Base-by-base conservation (phyloP, 129 eudicot species). In the Lactuca saligna region DNA sequence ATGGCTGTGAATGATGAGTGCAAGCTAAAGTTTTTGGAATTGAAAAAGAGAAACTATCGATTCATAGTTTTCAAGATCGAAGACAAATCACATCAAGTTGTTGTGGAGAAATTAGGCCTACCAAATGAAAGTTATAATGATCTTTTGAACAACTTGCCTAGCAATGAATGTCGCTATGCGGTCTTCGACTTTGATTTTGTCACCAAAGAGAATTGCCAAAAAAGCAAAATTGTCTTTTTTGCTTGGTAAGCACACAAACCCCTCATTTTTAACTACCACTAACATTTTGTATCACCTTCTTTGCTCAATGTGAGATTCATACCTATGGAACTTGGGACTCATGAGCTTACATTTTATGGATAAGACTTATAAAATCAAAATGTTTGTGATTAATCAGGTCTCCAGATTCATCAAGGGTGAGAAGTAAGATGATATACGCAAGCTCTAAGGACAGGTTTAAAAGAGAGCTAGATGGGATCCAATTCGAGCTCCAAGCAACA, bases 371-470 rank as follows among this genome's bases (percentile, higher is more conserved):
- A 38, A 38, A 7, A 34, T 10, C 7, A 67, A 50, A 51, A n/a
- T 9, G 65, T 70, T 44, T 66, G 20, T 53, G 37, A 35, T 35
- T 25, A 25, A 25, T 20, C 38, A 82, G 87, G 87, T 56, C 79
- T 32, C 87, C 83, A 0, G 83, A 82, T 20, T 57, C 83, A 68
- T 70, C 86, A 66, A 74, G 66, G 75, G 82, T 79, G 67, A 78
- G 87, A 82, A 82, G 77, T 67, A 79, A 79, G 71, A 83, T 83
- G 87, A 60, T 79, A 68, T 79, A 83, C 59, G 87, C 82, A 0
- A 79, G 84, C 58, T 75, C 87, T 0, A 83, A 83, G 50, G 87
- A 82, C 37, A 71, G 78, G 70, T 78, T 81, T 72, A 81, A 81
- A 77, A 73, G 82, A 63, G 82, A 82, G 65, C 80, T 82, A 6